Percentiles rank a stretch among this genome's conserved stretches.
phyloP scores from a whole-genome alignment of 169 alveolate species.

The Eimeria necatrix region DNA sequence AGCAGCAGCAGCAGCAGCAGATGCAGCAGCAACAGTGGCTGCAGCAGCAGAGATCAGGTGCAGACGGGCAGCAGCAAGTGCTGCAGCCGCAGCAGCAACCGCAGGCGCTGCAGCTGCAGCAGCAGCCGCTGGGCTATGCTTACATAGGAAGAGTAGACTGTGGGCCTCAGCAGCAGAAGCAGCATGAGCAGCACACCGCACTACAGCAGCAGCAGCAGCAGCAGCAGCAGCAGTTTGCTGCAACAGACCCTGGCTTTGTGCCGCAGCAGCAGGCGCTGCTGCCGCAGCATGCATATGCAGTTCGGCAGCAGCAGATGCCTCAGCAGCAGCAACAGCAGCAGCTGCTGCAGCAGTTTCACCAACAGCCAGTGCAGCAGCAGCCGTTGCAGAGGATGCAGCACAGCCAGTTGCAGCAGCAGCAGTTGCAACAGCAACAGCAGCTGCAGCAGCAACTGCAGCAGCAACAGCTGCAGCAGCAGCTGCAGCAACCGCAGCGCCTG shows the following conservation, averaged over 20 bases:
- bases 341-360: neutral
- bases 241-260: neutral
- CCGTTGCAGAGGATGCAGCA: neutral
- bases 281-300: neutral
- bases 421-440: neutral
- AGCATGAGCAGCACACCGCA: neutral
- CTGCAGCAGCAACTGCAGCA: neutral
- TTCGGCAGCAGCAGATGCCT: neutral
- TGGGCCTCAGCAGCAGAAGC: too few relatives aligned
- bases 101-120: too few relatives aligned
- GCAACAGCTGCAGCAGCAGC: neutral
- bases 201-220: neutral
- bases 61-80: constrained; percentile 5
- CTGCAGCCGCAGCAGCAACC: too few relatives aligned
- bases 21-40: neutral
- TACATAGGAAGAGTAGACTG: too few relatives aligned
- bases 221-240: neutral
- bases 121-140: too few relatives aligned
- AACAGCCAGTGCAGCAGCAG: neutral
- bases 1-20: constrained; percentile 15
- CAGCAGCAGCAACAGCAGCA: constrained; percentile 6
- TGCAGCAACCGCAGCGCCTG: neutral
- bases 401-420: neutral
- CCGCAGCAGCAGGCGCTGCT: neutral
- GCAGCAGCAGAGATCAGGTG: constrained; percentile 46